Base-by-base conservation (phyloP, 352 stramenopile genomes). In the Pythium rishiriense region DNA sequence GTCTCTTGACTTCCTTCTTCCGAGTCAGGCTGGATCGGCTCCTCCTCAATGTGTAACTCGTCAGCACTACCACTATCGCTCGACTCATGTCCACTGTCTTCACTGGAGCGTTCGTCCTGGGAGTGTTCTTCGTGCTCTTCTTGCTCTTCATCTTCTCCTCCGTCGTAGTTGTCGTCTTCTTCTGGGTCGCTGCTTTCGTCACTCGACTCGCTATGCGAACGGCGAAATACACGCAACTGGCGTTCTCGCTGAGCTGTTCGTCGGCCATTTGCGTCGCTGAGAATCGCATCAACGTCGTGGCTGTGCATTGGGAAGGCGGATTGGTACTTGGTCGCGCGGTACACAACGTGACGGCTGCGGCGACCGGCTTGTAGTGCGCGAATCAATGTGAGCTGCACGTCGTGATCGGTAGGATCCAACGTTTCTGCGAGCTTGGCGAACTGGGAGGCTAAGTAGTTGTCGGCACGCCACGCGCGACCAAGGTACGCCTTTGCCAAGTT, bases 351-450 rank as follows among this genome's bases (percentile, higher is more conserved):
- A 15, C 58, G 37, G 1, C 69, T 65, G 26, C 80, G 75, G 21
- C 80, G 78, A 8, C 72, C 76, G 8, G 67, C 39, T 33, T 79
- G 63, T 14, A 94, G 69, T 4, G 77, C 72, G 29, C 76, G 70
- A 19, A 93, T 83, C 31, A 91, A 90, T 53, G 78, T 81, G 21
- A 89, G 62, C 29, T 85, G 66, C 9, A 91, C 56, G 2, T 77
- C 70, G 4, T 68, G 68, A 53, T 91, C 73, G 19, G 69, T 66
- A 4, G 72, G 66, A 39, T 82, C 71, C 1, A 93, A 46, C n/a
- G 87, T 73, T 28, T 91, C 59, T 0, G 84, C 82, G 29, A 74
- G 76, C 35, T 90, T 89, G 62, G 83, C 88, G 28, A 88, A 81
- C 26, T 85, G 69, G 10, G 77, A 70, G 21, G 86, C 72, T 22